Conservation (phyloP, 2,329 filamentous ascomycete genomes). For the Tolypocladium amazonense region DNA sequence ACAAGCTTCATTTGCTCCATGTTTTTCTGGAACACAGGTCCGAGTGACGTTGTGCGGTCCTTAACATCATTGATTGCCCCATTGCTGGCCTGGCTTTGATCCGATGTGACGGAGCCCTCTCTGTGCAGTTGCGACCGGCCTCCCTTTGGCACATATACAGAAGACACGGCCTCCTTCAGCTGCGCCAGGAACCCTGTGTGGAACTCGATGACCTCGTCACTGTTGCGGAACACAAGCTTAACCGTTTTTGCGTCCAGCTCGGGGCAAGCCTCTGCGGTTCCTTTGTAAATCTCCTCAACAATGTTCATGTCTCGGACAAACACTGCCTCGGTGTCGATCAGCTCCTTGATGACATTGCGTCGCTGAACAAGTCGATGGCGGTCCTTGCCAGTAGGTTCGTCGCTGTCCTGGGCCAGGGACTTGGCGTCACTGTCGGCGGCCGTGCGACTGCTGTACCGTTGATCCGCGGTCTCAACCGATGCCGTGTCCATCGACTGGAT, state of each 20-base stretch:
- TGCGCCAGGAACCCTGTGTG: conserved; percentile 70
- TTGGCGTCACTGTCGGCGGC: conserved; percentile 26
- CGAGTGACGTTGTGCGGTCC: conserved; percentile 41
- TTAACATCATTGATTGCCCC: conserved; percentile 37
- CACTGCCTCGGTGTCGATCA: conserved; percentile 83
- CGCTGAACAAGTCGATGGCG: conserved; percentile 69
- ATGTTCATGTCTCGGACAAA: conserved; percentile 96
- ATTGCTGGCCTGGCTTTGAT: conserved; percentile 25
- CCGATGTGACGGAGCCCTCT: conserved; percentile 28
- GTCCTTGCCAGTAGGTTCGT: conserved; percentile 39
- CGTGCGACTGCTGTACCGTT: conserved; percentile 24
- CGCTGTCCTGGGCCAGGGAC: conserved; percentile 23
- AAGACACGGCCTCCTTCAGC: conserved; percentile 69
- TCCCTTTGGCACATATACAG: conserved; percentile 61
- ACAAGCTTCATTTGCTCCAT: conserved; percentile 50
- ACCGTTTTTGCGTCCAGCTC: conserved; percentile 75
- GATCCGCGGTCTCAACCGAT: conserved; percentile 32
- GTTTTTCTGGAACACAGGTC: conserved; percentile 43
- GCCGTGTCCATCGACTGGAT: conserved; percentile 35
- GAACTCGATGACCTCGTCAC: conserved; percentile 80
- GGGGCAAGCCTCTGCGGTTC: conserved; percentile 73
- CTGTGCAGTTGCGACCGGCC: conserved; percentile 30
- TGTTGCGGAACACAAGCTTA: conserved; percentile 86
- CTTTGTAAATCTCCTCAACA: conserved; percentile 94
- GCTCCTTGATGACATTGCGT: conserved; percentile 76